Conservation (phyloP, 2,329 filamentous ascomycete genomes). For the Aspergillus bombycis region DNA sequence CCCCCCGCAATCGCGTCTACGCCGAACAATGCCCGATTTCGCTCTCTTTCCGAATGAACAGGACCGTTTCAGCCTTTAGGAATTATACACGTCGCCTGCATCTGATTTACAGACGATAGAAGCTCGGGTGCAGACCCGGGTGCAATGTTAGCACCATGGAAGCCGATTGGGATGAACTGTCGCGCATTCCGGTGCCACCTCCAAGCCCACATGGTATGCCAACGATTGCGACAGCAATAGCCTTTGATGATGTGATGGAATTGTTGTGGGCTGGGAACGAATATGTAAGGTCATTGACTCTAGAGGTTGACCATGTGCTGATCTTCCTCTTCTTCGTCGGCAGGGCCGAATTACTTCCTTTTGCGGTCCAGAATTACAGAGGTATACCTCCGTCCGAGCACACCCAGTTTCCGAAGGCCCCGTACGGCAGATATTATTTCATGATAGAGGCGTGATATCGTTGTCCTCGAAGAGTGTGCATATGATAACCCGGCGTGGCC, state of each 20-base stretch:
- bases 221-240: conserved; percentile 75
- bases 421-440: conserved; percentile 86
- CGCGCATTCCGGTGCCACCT: conserved; percentile 78
- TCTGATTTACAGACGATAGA: neutral
- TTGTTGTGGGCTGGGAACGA: conserved; percentile 92
- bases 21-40: conserved; percentile 39
- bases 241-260: conserved; percentile 88
- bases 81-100: neutral
- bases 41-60: conserved; percentile 37
- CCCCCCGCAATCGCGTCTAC: conserved; percentile 40
- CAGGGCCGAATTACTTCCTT: conserved; percentile 90
- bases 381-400: conserved; percentile 87
- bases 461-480: conserved; percentile 82
- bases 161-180: conserved; percentile 65
- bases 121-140: conserved; percentile 16
- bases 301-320: neutral
- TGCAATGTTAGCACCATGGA: conserved; percentile 43
- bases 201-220: conserved; percentile 71
- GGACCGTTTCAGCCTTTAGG: conserved; percentile 20
- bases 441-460: conserved; percentile 87
- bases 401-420: conserved; percentile 74
- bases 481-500: conserved; percentile 79
- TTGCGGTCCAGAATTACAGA: conserved; percentile 79
- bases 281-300: conserved; percentile 62
- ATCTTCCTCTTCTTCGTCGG: conserved; percentile 13